Conservation (phyloP, 169 alveolate genomes). For the Plasmodium relictum region DNA sequence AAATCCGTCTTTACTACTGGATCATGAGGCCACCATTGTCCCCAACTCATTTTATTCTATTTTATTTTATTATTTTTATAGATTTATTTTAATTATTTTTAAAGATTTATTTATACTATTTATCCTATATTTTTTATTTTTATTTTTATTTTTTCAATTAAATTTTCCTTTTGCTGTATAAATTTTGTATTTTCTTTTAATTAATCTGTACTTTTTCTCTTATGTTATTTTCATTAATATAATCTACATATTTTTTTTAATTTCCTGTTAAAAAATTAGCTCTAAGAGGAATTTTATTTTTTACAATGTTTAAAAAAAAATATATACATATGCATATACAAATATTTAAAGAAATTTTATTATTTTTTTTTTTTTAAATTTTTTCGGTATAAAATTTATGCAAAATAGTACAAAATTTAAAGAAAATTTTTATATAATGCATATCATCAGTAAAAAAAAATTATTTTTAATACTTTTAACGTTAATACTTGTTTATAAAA, state of each 20-base stretch:
- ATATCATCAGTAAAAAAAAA: too few species aligned
- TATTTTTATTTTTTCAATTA: neutral
- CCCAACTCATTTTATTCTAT: slow-evolving; percentile 82
- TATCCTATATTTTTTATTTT: neutral
- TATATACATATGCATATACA: too few species aligned
- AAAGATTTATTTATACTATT: neutral
- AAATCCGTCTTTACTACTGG: slow-evolving; percentile 84
- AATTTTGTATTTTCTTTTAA: neutral
- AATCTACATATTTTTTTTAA: neutral
- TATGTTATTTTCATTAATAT: neutral
- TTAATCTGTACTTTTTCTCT: neutral
- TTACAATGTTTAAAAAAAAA: neutral
- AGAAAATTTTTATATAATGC: too few species aligned
- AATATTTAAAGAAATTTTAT: too few species aligned
- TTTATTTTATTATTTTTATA: slow-evolving; percentile 8
- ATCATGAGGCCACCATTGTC: slow-evolving; percentile 88
- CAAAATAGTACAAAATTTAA: too few species aligned
- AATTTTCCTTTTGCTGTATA: neutral
- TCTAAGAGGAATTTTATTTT: slow-evolving; percentile 3
- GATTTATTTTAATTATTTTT: too few species aligned
- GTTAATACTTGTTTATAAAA: too few species aligned
- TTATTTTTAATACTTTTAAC: too few species aligned
- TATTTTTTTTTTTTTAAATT: too few species aligned
- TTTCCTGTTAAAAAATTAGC: neutral
- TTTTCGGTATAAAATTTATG: too few species aligned